phyloP scores from a whole-genome alignment of 176 grass and related monocot genomes.

The Sorghum bicolor region DNA sequence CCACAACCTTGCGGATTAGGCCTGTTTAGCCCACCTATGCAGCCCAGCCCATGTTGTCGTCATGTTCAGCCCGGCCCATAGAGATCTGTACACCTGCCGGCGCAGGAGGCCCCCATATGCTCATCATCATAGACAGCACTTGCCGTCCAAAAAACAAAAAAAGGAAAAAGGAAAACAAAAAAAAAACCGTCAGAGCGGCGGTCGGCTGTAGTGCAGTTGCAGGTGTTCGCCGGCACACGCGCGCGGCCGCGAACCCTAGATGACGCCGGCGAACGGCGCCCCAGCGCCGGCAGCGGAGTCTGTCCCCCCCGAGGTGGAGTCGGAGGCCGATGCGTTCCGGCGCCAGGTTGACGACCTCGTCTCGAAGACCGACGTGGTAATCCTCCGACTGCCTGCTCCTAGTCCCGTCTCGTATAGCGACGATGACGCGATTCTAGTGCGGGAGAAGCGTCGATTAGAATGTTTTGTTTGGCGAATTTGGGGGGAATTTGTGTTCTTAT shows the following conservation, averaged over 20 bases:
- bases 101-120: not conserved
- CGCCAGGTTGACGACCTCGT: conserved; percentile 41
- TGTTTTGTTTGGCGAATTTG: not conserved
- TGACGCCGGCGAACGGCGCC: conserved; percentile 33
- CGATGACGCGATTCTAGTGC: not conserved
- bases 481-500: not conserved
- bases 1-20: not conserved
- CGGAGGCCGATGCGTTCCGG: conserved; percentile 36
- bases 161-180: not conserved
- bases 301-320: not conserved
- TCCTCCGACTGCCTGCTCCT: not conserved
- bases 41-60: not conserved
- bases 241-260: conserved; percentile 18
- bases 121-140: not conserved
- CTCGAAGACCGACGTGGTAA: conserved; percentile 55
- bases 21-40: not conserved
- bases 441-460: not conserved
- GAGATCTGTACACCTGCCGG: not conserved
- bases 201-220: not conserved
- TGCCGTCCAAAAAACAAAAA: not conserved
- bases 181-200: not conserved
- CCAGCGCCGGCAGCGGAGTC: not conserved
- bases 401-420: not conserved
- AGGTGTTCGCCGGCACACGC: conserved; percentile 9
- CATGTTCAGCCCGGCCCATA: not conserved